Percentiles rank a stretch among this genome's conserved stretches.
phyloP scores from a whole-genome alignment of 345 rosid genomes.

The Pistacia atlantica region DNA sequence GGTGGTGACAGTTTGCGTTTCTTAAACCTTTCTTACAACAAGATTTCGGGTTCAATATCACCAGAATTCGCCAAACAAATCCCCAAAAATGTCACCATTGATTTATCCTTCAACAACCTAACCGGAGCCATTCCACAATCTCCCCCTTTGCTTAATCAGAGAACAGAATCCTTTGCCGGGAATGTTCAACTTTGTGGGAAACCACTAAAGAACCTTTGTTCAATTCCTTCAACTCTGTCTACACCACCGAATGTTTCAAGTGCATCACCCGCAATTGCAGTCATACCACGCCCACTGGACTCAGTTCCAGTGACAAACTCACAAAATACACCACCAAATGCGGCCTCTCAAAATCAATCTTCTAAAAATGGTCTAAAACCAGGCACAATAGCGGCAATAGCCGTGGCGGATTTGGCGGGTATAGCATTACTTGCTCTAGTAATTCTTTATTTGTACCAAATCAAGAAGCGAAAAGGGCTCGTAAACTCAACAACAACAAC shows the following conservation, averaged over 20 bases:
- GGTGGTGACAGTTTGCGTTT: constrained; percentile 58
- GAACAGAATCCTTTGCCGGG: constrained; percentile 54
- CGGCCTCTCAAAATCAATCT: constrained; percentile 17
- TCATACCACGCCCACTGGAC: constrained; percentile 60
- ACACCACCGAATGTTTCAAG: constrained; percentile 66
- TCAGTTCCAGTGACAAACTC: constrained; percentile 37
- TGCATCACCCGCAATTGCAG: constrained; percentile 88
- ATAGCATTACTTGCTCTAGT: constrained; percentile 56
- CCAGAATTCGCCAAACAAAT: constrained; percentile 55
- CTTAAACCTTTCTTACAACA: constrained; percentile 78
- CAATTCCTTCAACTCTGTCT: constrained; percentile 76
- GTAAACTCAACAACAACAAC: constrained; percentile 12
- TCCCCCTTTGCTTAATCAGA: constrained; percentile 57
- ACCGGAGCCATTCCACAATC: constrained; percentile 80
- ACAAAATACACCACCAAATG: background rate
- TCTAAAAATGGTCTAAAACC: constrained; percentile 60
- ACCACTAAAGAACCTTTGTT: constrained; percentile 75
- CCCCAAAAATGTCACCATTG: constrained; percentile 59
- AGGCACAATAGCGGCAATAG: constrained; percentile 65
- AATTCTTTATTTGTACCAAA: constrained; percentile 66
- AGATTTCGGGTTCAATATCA: constrained; percentile 60
- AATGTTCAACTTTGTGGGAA: constrained; percentile 77
- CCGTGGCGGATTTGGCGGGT: constrained; percentile 66
- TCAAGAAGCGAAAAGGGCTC: constrained; percentile 49
- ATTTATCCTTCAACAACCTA: constrained; percentile 83